phyloP scores from a whole-genome alignment of 2,329 filamentous ascomycete genomes.

The Myriosclerotinia scirpicola region DNA sequence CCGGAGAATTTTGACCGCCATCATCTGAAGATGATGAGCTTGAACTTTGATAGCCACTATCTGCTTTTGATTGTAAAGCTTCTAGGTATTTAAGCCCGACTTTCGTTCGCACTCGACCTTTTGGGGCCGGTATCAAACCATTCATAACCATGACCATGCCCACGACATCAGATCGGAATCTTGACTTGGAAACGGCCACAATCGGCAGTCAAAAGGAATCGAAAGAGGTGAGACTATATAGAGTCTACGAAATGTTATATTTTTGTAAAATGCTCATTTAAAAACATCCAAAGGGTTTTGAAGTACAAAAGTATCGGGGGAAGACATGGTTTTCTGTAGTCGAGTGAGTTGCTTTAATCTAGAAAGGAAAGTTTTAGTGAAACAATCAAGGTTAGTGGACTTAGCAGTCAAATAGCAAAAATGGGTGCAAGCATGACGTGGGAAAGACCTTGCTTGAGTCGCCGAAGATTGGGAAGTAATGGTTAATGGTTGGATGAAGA shows the following conservation, averaged over 20 bases:
- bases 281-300: background rate
- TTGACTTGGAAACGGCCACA: constrained; percentile 15
- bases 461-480: background rate
- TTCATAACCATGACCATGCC: constrained; percentile 30
- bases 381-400: constrained; percentile 15
- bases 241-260: background rate
- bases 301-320: background rate
- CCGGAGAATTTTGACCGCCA: constrained; percentile 29
- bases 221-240: background rate
- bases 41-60: constrained; percentile 33
- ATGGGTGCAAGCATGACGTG: constrained; percentile 15
- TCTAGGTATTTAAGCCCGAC: constrained; percentile 41
- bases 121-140: constrained; percentile 33
- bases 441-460: constrained; percentile 9
- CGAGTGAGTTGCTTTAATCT: background rate
- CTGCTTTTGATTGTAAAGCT: constrained; percentile 37
- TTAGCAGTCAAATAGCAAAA: constrained; percentile 23
- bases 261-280: background rate
- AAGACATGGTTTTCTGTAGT: constrained; percentile 23
- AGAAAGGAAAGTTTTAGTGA: constrained; percentile 15
- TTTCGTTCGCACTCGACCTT: constrained; percentile 35
- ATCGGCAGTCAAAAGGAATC: constrained; percentile 1
- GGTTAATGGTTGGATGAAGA: background rate
- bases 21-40: constrained; percentile 32
- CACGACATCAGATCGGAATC: constrained; percentile 24